Evolutionary conservation across 192 early-diverging fungal genomes (phyloP), one percentile per base, ranked within the genome.

Genomic region (Linnemannia exigua): DNA sequence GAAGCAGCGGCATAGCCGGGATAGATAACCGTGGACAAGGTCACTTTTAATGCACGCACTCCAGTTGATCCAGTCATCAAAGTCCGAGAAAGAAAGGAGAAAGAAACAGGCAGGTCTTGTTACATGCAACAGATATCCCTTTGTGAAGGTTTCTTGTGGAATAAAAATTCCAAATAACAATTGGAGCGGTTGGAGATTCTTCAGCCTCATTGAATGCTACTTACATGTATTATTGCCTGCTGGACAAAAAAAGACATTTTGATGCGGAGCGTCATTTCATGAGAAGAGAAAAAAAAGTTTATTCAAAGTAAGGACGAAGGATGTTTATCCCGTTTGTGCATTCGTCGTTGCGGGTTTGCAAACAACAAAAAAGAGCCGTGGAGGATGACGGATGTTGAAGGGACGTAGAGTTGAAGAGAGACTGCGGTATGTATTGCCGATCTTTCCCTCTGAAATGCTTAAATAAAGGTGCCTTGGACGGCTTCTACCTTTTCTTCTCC

Each of bases 131-230:
- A 28, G n/a, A 58, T n/a, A 28, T 20, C n/a, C 3, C 3, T n/a
- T 28, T 9, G 2, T 58, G 1, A 1, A 11, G 12, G 11, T 61
- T 31, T 61, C 58, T 31, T 28, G 58, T 61, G 25, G 58, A 63
- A 2, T 5, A 8, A 28, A 25, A 58, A n/a, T 25, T 63, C 41
- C 41, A 44, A 44, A 44, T 6, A 44, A 44, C 36, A 37, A 37
- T 31, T 72, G 70, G 70, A 72, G 70, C 70, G 37, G 16, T 72
- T 72, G 70, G 70, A 72, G 37, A 31, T 68, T 61, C 54, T n/a
- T 28, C 54, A 61, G 54, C 54, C 54, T n/a, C 8, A 17, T 15
- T 16, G 41, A 6, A 2, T 50, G 48, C 48, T 14, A n/a, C n/a
- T n/a, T n/a, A n/a, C n/a, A n/a, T n/a, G n/a, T n/a, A n/a, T n/a